Percentiles rank a stretch among this genome's conserved stretches.
Evolutionary conservation across 495 filamentous ascomycete genomes (phyloP).

Genomic region (Neurospora hispaniola): DNA sequence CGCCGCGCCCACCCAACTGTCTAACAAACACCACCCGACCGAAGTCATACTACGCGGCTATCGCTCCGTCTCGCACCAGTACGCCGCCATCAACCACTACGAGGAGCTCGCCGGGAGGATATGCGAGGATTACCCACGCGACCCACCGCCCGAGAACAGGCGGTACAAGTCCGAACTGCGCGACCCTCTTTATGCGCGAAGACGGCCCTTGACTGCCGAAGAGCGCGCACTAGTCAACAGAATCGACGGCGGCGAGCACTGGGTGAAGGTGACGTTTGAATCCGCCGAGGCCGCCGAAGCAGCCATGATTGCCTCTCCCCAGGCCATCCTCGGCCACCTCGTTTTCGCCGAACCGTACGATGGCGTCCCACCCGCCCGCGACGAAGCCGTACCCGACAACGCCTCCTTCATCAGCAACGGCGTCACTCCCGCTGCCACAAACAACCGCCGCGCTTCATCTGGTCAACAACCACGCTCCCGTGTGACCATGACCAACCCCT

Average conservation of each 20-base stretch:
- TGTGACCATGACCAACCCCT: conserved; percentile 5
- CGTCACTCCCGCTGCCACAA: background rate
- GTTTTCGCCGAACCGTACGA: conserved; percentile 71
- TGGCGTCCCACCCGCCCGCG: conserved; percentile 55
- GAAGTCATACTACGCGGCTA: conserved; percentile 83
- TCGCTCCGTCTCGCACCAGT: conserved; percentile 56
- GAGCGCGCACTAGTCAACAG: conserved; percentile 66
- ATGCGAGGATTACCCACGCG: conserved; percentile 81
- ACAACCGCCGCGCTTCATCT: background rate
- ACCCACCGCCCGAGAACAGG: conserved; percentile 44
- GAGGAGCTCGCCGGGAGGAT: conserved; percentile 71
- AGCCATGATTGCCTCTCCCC: conserved; percentile 65
- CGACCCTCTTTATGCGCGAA: conserved; percentile 50
- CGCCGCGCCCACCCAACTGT: conserved; percentile 12
- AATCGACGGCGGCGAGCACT: conserved; percentile 69
- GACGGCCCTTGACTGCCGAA: conserved; percentile 48
- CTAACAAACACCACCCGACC: conserved; percentile 41
- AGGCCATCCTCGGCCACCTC: conserved; percentile 61
- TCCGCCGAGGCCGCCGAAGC: conserved; percentile 66
- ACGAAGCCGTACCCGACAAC: conserved; percentile 45
- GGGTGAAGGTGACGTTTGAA: conserved; percentile 92
- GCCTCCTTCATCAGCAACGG: conserved; percentile 1
- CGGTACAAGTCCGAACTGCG: conserved; percentile 52
- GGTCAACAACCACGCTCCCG: conserved; percentile 5
- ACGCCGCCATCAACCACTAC: conserved; percentile 75